Evolutionary conservation across 163 green algal genomes (phyloP).

Genomic region (Volvox carteri): DNA sequence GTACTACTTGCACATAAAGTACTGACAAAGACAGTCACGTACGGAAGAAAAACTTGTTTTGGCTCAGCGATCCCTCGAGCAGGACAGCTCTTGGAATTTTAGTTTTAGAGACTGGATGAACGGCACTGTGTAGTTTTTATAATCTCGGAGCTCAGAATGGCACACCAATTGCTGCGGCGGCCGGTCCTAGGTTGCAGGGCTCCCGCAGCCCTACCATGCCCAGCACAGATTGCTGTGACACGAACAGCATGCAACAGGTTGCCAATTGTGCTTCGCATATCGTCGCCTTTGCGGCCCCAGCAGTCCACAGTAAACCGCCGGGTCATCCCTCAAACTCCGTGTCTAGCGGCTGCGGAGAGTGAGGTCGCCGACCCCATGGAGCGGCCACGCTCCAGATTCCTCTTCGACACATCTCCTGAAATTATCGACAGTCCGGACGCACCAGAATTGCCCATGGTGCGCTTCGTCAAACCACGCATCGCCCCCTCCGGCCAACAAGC

Average conservation of each 20-base stretch:
- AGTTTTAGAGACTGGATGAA: neutral
- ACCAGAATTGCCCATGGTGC: conserved; percentile 54
- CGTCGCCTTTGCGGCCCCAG: neutral
- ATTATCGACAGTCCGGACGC: conserved; percentile 44
- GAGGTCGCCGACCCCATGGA: neutral
- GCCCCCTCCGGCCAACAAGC: neutral
- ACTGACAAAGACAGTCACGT: neutral
- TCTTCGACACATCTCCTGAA: conserved; percentile 17
- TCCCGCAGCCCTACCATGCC: neutral
- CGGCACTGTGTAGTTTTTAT: neutral
- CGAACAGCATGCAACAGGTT: neutral
- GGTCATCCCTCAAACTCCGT: neutral
- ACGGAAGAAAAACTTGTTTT: neutral
- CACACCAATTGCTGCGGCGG: conserved; percentile 26
- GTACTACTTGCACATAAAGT: neutral
- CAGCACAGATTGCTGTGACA: neutral
- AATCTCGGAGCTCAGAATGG: conserved; percentile 4
- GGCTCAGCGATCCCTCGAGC: no score
- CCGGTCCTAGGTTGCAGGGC: neutral
- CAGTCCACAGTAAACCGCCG: neutral
- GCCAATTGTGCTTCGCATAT: neutral
- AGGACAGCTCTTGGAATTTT: no score
- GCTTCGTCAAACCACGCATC: neutral
- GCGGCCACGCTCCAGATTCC: conserved; percentile 23
- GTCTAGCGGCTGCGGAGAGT: conserved; percentile 2